These are phyloP conservation scores for Neostapfia colusana DNA, from an alignment of 176 grass and related monocot genomes.

Conservation along the genomic window DNA sequence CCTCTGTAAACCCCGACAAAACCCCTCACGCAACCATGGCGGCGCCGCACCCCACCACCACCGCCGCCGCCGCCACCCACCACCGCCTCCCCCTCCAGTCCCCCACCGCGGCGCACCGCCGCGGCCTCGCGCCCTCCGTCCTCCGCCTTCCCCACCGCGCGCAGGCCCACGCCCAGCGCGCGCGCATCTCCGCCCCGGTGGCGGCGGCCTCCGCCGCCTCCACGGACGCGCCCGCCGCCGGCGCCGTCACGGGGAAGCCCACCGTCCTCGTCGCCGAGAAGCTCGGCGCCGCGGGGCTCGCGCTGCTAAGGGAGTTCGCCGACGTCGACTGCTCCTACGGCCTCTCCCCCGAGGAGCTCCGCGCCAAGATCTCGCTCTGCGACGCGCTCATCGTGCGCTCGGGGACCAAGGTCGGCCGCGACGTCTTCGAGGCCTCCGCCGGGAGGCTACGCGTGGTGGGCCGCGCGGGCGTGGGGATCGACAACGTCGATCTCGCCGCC, in stretches of 20 bases:
- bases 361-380: conserved; percentile 76
- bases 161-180: conserved; percentile 5
- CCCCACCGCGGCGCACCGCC: conserved; percentile 5
- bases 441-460: conserved; percentile 79
- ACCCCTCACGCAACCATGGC: conserved; percentile 43
- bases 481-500: conserved; percentile 88
- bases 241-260: conserved; percentile 42
- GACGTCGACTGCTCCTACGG: conserved; percentile 89
- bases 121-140: conserved; percentile 5
- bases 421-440: conserved; percentile 69
- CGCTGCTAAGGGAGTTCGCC: conserved; percentile 63
- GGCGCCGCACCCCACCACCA: conserved; percentile 46
- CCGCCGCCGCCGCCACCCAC: conserved; percentile 33
- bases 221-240: conserved; percentile 19
- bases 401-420: conserved; percentile 64
- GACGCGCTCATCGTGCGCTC: conserved; percentile 84
- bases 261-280: conserved; percentile 80
- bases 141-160: conserved; percentile 39
- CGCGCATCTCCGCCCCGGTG: conserved; percentile 32
- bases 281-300: conserved; percentile 69
- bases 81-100: conserved; percentile 25
- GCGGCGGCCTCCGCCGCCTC: not conserved
- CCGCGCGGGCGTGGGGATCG: conserved; percentile 76
- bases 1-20: conserved; percentile 10
- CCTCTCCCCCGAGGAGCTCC: conserved; percentile 74